A percentile compares a stretch with the other conserved stretches of the same genome.
phyloP scores from a whole-genome alignment of 345 rosid species.

The Populus ilicifolia region DNA sequence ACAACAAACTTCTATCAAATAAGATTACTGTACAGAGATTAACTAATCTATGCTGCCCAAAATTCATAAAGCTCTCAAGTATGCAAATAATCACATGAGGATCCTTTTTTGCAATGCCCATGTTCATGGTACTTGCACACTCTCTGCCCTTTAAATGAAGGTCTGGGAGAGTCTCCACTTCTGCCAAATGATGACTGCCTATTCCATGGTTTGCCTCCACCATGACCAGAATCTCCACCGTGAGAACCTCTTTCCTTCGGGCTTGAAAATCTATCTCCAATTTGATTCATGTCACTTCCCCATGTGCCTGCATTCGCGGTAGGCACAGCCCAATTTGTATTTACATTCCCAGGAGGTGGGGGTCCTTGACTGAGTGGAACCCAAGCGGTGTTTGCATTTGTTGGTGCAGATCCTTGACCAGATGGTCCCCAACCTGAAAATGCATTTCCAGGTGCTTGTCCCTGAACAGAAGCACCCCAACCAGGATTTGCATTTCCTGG shows the following conservation, averaged over 20 bases:
- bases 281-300: slow-evolving; percentile 52
- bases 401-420: slow-evolving; percentile 41
- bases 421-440: slow-evolving; percentile 45
- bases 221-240: slow-evolving; percentile 51
- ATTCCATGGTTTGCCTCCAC: slow-evolving; percentile 52
- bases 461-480: slow-evolving; percentile 52
- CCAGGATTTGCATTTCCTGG: slow-evolving; percentile 45
- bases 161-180: slow-evolving; percentile 41
- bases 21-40: slow-evolving; percentile 32
- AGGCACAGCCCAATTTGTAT: slow-evolving; percentile 32
- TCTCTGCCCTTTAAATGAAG: slow-evolving; percentile 50
- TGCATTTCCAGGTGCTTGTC: slow-evolving; percentile 36
- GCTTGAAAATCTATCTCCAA: slow-evolving; percentile 46
- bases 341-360: slow-evolving; percentile 28
- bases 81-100: slow-evolving; percentile 67
- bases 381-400: slow-evolving; percentile 45
- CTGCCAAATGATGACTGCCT: slow-evolving; percentile 47
- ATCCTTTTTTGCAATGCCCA: slow-evolving; percentile 73
- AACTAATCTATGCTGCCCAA: slow-evolving; percentile 23
- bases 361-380: slow-evolving; percentile 48
- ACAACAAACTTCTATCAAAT: slow-evolving; percentile 3
- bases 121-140: slow-evolving; percentile 53
- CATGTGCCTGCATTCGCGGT: slow-evolving; percentile 41
- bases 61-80: slow-evolving; percentile 26
- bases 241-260: slow-evolving; percentile 43